Percentiles rank a stretch among this genome's conserved stretches.
phyloP scores from a whole-genome alignment of 2,329 filamentous ascomycete species.

The Didymella pinodella region DNA sequence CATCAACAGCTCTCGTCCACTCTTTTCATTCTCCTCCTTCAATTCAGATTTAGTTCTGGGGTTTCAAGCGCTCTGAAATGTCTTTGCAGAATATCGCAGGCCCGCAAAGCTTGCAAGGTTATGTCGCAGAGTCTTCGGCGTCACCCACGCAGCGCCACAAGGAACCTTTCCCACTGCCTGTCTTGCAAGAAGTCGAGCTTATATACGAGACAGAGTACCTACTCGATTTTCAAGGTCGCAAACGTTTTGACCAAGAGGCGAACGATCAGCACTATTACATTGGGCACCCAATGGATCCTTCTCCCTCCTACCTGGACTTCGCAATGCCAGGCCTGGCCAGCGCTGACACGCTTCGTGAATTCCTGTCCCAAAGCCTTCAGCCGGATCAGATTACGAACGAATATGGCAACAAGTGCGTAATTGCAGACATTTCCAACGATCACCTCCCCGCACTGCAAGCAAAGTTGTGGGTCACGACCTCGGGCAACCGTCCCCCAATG shows the following conservation, averaged over 20 bases:
- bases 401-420: not conserved
- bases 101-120: not conserved
- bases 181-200: not conserved
- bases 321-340: slow-evolving; percentile 10
- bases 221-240: slow-evolving; percentile 6
- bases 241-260: not conserved
- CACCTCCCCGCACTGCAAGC: slow-evolving; percentile 10
- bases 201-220: not conserved
- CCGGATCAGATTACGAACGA: slow-evolving; percentile 2
- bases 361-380: slow-evolving; percentile 1
- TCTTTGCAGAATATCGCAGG: not conserved
- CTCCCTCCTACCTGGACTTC: not conserved
- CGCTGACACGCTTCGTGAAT: slow-evolving; percentile 5
- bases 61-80: not conserved
- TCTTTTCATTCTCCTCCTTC: not conserved
- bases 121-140: not conserved
- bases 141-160: not conserved
- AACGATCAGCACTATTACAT: not conserved
- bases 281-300: not conserved
- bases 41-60: not conserved
- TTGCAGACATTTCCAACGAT: not conserved
- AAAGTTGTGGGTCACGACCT: slow-evolving; percentile 2
- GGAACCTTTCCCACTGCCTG: not conserved
- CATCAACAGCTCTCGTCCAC: not conserved
- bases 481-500: not conserved